phyloP scores from a whole-genome alignment of 495 filamentous ascomycete genomes.

The Annulohypoxylon moriforme region DNA sequence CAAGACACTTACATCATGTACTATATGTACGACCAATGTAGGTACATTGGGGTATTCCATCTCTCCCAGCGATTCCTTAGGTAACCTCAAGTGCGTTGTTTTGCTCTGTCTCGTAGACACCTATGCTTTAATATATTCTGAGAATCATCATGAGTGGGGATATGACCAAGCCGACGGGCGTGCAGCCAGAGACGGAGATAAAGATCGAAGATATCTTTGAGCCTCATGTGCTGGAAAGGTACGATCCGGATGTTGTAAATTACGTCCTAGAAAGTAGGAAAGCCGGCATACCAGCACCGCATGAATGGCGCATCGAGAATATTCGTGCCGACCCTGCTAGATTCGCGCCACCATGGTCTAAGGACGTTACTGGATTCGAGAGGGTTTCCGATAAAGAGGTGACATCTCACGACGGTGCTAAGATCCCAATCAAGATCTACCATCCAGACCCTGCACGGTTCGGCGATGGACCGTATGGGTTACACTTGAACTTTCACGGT shows the following conservation, averaged over 20 bases:
- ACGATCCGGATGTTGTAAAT: slow-evolving; percentile 35
- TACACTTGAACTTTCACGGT: slow-evolving; percentile 64
- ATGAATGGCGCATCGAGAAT: slow-evolving; percentile 59
- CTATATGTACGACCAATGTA: too few relatives aligned
- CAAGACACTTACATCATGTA: too few relatives aligned
- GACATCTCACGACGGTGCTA: slow-evolving; percentile 54
- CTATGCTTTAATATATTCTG: background rate
- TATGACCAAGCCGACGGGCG: background rate
- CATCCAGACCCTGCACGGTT: slow-evolving; percentile 53
- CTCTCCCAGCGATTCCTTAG: too few relatives aligned
- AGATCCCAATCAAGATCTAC: slow-evolving; percentile 57
- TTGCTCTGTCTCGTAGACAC: background rate
- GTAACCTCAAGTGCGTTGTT: background rate
- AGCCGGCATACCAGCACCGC: slow-evolving; percentile 20
- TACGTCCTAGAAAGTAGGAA: slow-evolving; percentile 30
- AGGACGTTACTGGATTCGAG: slow-evolving; percentile 50
- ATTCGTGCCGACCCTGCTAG: slow-evolving; percentile 53
- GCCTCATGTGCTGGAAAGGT: slow-evolving; percentile 31
- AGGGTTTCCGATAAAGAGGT: slow-evolving; percentile 53
- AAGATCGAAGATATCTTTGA: slow-evolving; percentile 38
- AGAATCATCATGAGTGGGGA: slow-evolving; percentile 1
- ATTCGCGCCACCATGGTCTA: slow-evolving; percentile 51
- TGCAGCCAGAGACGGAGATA: slow-evolving; percentile 1
- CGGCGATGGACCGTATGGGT: slow-evolving; percentile 57
- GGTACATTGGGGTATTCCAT: background rate